These are phyloP conservation scores for Aspergillus pseudonomiae DNA, from an alignment of 2,329 filamentous ascomycete genomes.

Conservation along the genomic window DNA sequence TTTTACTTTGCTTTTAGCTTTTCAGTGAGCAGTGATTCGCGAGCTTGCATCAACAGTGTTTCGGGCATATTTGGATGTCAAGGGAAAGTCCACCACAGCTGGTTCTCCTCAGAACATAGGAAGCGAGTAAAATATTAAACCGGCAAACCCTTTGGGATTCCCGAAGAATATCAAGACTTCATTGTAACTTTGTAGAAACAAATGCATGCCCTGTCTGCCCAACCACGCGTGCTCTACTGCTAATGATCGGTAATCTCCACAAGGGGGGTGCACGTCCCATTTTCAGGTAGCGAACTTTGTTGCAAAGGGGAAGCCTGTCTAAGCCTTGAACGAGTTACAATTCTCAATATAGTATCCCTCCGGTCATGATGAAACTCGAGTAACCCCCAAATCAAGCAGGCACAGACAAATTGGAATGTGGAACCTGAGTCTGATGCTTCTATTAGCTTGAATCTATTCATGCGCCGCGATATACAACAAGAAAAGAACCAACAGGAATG, in stretches of 20 bases:
- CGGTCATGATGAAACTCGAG: background rate
- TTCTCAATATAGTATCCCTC: background rate
- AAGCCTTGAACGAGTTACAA: too few relatives aligned
- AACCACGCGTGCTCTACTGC: background rate
- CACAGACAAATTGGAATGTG: background rate
- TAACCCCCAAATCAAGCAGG: background rate
- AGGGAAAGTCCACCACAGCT: background rate
- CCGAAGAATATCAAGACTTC: too few relatives aligned
- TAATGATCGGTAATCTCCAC: background rate
- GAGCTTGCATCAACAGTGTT: background rate
- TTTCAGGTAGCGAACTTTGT: background rate
- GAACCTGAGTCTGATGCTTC: background rate
- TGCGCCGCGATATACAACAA: background rate
- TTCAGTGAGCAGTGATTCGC: background rate
- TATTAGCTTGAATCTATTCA: background rate
- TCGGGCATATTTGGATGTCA: conserved; percentile 1
- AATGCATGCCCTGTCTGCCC: background rate
- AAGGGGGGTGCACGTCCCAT: background rate
- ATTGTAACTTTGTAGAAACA: too few relatives aligned
- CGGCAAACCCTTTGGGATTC: background rate
- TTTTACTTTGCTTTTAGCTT: background rate
- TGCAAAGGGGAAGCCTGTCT: background rate
- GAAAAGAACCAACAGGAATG: background rate
- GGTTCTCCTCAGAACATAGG: background rate
- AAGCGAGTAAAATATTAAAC: background rate